Evolutionary conservation across 345 rosid genomes (phyloP).

Genomic region (Gossypium ekmanianum): DNA sequence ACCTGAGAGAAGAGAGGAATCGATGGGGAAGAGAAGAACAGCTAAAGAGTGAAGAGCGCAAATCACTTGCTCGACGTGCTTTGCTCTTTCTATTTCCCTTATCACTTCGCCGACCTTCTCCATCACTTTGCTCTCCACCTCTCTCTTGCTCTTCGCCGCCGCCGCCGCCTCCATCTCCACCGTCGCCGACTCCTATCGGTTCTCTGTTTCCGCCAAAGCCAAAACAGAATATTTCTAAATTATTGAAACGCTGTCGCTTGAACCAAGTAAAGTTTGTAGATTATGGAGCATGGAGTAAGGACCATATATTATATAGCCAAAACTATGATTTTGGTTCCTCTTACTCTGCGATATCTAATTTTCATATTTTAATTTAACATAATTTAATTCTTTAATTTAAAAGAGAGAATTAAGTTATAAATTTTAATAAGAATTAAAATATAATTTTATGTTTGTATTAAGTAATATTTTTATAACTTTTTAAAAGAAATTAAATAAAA

Average conservation of each 20-base stretch:
- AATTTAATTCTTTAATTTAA: too few relatives aligned
- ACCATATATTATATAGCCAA: neutral
- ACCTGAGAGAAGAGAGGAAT: slow-evolving; percentile 58
- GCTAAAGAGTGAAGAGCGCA: slow-evolving; percentile 75
- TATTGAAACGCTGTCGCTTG: neutral
- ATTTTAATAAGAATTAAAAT: too few relatives aligned
- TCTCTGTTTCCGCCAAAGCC: neutral
- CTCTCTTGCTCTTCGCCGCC: neutral
- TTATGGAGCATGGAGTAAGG: neutral
- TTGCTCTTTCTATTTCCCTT: slow-evolving; percentile 47
- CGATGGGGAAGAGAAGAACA: slow-evolving; percentile 64
- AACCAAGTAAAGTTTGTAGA: neutral
- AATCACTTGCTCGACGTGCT: slow-evolving; percentile 67
- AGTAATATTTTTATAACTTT: too few relatives aligned
- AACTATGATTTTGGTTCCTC: too few relatives aligned
- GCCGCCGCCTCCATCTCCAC: slow-evolving; percentile 17
- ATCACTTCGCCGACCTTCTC: slow-evolving; percentile 61
- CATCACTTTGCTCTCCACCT: slow-evolving; percentile 30
- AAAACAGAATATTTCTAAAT: too few relatives aligned
- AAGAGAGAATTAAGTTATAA: too few relatives aligned
- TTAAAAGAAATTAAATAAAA: too few relatives aligned
- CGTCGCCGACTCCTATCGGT: neutral
- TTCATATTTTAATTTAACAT: too few relatives aligned
- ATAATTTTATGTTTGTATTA: too few relatives aligned
- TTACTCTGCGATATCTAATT: too few relatives aligned